A percentile compares a stretch with the other conserved stretches of the same genome.
phyloP scores from a whole-genome alignment of 1,139 yeast species.

The Meyerozyma guilliermondii region DNA sequence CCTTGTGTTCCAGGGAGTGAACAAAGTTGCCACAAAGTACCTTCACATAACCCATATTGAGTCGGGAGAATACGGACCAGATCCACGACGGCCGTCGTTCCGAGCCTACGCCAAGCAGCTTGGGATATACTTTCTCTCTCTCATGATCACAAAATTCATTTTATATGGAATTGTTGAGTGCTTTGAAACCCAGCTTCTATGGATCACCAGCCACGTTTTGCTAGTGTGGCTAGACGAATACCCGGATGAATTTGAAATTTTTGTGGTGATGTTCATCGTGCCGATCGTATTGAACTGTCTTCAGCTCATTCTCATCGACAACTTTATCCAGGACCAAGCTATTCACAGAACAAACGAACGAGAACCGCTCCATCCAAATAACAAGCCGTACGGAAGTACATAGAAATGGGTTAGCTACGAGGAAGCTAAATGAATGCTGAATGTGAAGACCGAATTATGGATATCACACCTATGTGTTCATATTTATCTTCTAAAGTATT shows the following conservation, averaged over 20 bases:
- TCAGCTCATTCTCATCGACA: constrained; percentile 83
- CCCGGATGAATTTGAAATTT: constrained; percentile 73
- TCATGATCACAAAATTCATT: constrained; percentile 61
- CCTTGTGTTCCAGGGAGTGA: constrained; percentile 42
- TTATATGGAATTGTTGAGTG: constrained; percentile 35
- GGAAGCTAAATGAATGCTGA: no score
- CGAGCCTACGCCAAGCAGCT: constrained; percentile 72
- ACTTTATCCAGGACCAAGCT: constrained; percentile 61
- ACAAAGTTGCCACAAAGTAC: constrained; percentile 34
- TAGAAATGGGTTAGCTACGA: neutral
- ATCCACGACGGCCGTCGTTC: constrained; percentile 54
- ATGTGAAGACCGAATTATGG: no score
- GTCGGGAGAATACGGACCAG: constrained; percentile 76
- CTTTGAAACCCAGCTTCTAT: constrained; percentile 35
- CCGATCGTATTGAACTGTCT: constrained; percentile 79
- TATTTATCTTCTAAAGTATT: no score
- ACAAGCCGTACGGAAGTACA: constrained; percentile 3
- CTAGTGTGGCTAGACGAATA: constrained; percentile 77
- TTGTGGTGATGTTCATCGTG: constrained; percentile 78
- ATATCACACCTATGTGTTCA: neutral
- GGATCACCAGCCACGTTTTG: constrained; percentile 42
- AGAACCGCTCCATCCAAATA: neutral
- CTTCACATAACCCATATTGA: constrained; percentile 49
- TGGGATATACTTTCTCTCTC: constrained; percentile 55
- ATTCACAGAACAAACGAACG: constrained; percentile 20